Evolutionary conservation across 2,329 filamentous ascomycete genomes (phyloP), one percentile per base, ranked within the genome.

Genomic region (Aspergillus pseudoviridinutans): DNA sequence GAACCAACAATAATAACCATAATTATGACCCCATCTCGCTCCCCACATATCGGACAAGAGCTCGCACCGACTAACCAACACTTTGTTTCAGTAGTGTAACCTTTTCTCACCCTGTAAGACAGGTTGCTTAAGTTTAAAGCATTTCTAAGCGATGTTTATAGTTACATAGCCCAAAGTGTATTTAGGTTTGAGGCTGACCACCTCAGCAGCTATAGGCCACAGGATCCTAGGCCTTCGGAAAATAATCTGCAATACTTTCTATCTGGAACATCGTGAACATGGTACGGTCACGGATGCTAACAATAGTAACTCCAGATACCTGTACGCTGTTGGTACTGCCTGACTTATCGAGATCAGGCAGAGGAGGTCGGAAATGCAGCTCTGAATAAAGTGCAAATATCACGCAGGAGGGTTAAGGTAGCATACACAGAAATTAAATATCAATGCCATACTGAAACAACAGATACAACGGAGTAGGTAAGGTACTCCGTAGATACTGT

Each of bases 1-100:
- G 35, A 54, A 52, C 55, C 41, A 46, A 38, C 42, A 58, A 60
- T 50, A 50, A 49, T 61, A 58, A 51, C 53, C 55, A 56, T 60
- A 44, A 54, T 50, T 50, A 32, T 51, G 29, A 17, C 22, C 14
- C 32, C n/a, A 9, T 20, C 44, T 24, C 44, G 44, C 20, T 53
- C 53, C 60, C 60, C 58, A 60, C 60, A 38, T 35, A 53, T 41
- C 53, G 41, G 38, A 29, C 29, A 38, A 8, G 24, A 29, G 22
- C 14, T 47, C 44, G 22, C 6, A 25, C 44, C 44, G 44, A 27
- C 44, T 47, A 47, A 47, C 22, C 44, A 27, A 12, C 44, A n/a
- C 20, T 47, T 47, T 47, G 22, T 47, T 17, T 25, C 14, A 4
- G 44, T 47, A 24, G 20, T 14, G 42, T 46, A 20, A 20, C 42